phyloP scores from a whole-genome alignment of 1,284 basidiomycete genomes.

The Malassezia sympodialis region DNA sequence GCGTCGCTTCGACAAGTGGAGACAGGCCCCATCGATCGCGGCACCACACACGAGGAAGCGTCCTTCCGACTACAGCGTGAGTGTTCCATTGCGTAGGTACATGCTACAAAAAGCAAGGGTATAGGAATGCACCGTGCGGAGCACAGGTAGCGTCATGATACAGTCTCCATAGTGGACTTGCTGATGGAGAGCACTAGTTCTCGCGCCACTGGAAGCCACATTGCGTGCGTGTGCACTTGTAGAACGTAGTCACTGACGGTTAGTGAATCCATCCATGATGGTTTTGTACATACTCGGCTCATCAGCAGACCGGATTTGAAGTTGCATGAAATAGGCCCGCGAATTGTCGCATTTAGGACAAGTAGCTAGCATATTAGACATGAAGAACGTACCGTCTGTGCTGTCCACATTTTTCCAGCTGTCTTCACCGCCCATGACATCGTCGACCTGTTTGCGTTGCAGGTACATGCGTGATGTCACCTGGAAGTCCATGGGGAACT shows the following conservation, averaged over 20 bases:
- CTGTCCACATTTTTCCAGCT: constrained; percentile 92
- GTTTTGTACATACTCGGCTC: constrained; percentile 39
- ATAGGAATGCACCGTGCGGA: not conserved
- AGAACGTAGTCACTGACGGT: constrained; percentile 41
- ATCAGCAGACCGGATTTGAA: constrained; percentile 82
- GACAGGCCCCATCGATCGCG: not conserved
- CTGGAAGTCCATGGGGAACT: constrained; percentile 74
- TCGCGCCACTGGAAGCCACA: constrained; percentile 44
- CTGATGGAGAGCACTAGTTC: constrained; percentile 16
- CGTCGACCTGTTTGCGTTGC: constrained; percentile 35
- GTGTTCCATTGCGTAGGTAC: not conserved
- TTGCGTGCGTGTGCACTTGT: constrained; percentile 32
- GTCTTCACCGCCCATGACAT: constrained; percentile 55
- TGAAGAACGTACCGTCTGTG: constrained; percentile 52
- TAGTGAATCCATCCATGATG: not conserved
- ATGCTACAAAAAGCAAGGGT: not conserved
- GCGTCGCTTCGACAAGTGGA: not conserved
- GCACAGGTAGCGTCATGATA: not conserved
- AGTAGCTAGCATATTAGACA: constrained; percentile 18
- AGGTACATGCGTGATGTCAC: constrained; percentile 50
- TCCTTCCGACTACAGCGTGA: not conserved
- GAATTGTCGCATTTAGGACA: constrained; percentile 85
- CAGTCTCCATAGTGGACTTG: no score
- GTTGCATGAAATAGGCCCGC: constrained; percentile 84
- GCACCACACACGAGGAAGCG: not conserved